These are phyloP conservation scores for Conticribra weissflogii DNA, from an alignment of 108 stramenopile genomes.

Conservation along the genomic window DNA sequence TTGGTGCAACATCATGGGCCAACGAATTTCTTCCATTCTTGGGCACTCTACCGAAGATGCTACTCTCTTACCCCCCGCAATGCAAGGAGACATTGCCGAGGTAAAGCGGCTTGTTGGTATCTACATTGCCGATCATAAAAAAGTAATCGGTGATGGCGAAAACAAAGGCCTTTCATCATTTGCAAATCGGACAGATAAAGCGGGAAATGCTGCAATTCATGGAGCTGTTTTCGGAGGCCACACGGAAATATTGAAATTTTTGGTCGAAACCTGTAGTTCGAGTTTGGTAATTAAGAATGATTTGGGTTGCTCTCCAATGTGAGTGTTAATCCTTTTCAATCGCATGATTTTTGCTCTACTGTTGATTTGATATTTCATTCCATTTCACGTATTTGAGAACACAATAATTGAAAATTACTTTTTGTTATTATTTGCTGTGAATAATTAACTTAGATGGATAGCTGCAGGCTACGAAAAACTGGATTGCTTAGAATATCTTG, in stretches of 20 bases:
- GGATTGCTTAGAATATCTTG: conserved; percentile 42
- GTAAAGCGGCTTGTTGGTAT: conserved; percentile 50
- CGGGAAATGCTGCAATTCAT: conserved; percentile 49
- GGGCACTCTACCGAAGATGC: conserved; percentile 8
- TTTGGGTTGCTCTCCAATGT: conserved; percentile 35
- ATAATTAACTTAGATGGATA: conserved; percentile 37
- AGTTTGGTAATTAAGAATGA: conserved; percentile 20
- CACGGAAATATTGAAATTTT: conserved; percentile 33
- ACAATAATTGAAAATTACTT: conserved; percentile 7
- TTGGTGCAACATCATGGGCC: too few species aligned
- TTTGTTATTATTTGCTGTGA: too few species aligned
- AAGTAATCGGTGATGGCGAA: neutral
- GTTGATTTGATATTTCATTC: too few species aligned
- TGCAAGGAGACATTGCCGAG: conserved; percentile 52
- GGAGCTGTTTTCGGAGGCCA: conserved; percentile 52
- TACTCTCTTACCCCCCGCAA: conserved; percentile 40
- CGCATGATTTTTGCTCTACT: too few species aligned
- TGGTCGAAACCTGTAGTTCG: conserved; percentile 19
- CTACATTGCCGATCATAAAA: conserved; percentile 22
- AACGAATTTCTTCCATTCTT: conserved; percentile 9
- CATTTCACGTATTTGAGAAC: too few species aligned
- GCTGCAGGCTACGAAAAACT: conserved; percentile 51
- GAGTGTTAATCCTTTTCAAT: neutral
- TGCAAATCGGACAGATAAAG: conserved; percentile 30
- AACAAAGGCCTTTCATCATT: conserved; percentile 15